Evolutionary conservation across 352 stramenopile genomes (phyloP).

Genomic region (Phytophthora meadii): DNA sequence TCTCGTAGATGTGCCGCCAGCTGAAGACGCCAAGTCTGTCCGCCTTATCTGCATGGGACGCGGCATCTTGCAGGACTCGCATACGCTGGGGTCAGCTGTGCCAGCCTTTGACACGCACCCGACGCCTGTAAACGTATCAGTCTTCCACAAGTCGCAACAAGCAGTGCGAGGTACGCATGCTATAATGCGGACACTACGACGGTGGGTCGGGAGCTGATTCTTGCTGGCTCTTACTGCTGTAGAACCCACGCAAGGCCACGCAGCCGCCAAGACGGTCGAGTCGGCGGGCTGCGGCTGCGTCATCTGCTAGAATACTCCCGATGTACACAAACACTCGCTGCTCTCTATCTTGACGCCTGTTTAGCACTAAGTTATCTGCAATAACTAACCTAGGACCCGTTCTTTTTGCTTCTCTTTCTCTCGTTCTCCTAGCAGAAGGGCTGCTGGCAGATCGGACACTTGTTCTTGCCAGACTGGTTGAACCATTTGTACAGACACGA

Average conservation of each 20-base stretch:
- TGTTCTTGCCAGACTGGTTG: conserved; percentile 94
- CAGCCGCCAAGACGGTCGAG: conserved; percentile 46
- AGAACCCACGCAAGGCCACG: conserved; percentile 31
- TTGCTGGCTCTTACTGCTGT: conserved; percentile 19
- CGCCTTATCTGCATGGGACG: conserved; percentile 96
- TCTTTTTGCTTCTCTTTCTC: not conserved
- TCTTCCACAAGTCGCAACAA: conserved; percentile 58
- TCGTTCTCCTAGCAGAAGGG: conserved; percentile 67
- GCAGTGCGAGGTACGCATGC: conserved; percentile 36
- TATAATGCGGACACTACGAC: conserved; percentile 16
- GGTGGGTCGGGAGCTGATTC: conserved; percentile 5
- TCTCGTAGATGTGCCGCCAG: conserved; percentile 49
- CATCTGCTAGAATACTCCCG: conserved; percentile 43
- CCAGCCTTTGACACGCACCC: conserved; percentile 94
- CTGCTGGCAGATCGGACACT: conserved; percentile 93
- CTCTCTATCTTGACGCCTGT: conserved; percentile 37
- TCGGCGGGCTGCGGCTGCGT: conserved; percentile 69
- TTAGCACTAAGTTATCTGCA: conserved; percentile 45
- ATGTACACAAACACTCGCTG: conserved; percentile 23
- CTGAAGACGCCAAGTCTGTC: conserved; percentile 69
- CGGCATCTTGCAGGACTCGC: conserved; percentile 90
- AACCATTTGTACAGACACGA: conserved; percentile 96
- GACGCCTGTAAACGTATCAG: conserved; percentile 95
- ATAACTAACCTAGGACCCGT: conserved; percentile 25
- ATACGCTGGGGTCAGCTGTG: conserved; percentile 85